A percentile compares a stretch with the other conserved stretches of the same genome.
phyloP scores from a whole-genome alignment of 106 monocot species.

The Dioscorea dumetorum region DNA sequence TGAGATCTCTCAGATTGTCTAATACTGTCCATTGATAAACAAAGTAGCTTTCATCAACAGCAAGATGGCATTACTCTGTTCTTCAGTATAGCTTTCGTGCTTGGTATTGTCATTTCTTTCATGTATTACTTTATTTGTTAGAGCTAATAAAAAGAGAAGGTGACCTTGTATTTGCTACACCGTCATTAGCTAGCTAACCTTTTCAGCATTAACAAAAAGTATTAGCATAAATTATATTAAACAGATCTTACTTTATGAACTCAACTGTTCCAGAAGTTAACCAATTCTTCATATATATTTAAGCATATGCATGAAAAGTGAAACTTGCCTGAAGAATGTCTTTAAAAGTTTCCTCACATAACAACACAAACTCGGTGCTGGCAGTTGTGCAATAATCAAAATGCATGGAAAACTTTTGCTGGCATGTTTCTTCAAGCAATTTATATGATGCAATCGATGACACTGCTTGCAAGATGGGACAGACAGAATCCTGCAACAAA shows the following conservation, averaged over 20 bases:
- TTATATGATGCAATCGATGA: slow-evolving; percentile 78
- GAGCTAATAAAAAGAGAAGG: no score
- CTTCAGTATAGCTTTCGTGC: no score
- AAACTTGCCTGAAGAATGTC: slow-evolving; percentile 78
- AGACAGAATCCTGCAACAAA: slow-evolving; percentile 86
- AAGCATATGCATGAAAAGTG: not conserved
- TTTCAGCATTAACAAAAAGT: no score
- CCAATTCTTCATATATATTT: not conserved
- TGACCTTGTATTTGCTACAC: no score
- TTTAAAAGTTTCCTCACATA: slow-evolving; percentile 65
- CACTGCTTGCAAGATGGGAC: slow-evolving; percentile 58
- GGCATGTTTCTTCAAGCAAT: slow-evolving; percentile 78
- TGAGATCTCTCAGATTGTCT: no score
- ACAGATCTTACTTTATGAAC: not conserved
- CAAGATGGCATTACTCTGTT: no score
- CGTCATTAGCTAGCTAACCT: no score
- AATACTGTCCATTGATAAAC: no score
- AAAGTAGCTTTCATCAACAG: no score
- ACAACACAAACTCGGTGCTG: slow-evolving; percentile 52
- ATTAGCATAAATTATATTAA: not conserved
- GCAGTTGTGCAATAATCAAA: slow-evolving; percentile 98
- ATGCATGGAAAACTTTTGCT: slow-evolving; percentile 69
- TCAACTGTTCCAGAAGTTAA: not conserved
- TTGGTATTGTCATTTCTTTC: no score
- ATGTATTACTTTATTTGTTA: no score